phyloP scores from a whole-genome alignment of 352 stramenopile genomes.

The Globisporangium middletonii region DNA sequence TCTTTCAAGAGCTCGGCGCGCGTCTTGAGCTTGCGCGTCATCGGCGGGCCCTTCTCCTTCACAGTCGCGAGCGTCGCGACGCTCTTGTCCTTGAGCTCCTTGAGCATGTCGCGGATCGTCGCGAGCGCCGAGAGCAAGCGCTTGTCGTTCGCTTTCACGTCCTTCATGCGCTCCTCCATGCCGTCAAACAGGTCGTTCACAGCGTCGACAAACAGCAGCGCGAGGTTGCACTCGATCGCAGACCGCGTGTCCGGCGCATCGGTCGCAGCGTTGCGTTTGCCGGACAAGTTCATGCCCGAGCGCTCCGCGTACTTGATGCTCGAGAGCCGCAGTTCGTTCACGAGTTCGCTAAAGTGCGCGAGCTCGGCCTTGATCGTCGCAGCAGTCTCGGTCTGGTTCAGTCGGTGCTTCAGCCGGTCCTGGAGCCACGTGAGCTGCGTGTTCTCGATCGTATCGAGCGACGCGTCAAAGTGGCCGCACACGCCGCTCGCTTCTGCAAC shows the following conservation, averaged over 20 bases:
- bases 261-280: conserved; percentile 62
- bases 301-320: conserved; percentile 80
- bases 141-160: conserved; percentile 81
- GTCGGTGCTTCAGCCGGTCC: conserved; percentile 56
- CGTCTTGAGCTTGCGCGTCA: conserved; percentile 58
- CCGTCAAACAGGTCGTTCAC: conserved; percentile 70
- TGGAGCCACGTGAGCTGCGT: conserved; percentile 77
- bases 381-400: conserved; percentile 67
- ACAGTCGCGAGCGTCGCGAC: conserved; percentile 39
- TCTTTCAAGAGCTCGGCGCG: conserved; percentile 78
- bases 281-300: conserved; percentile 83
- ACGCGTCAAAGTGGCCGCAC: conserved; percentile 70
- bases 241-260: conserved; percentile 73
- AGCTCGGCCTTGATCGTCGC: conserved; percentile 86
- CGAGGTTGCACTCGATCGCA: conserved; percentile 62
- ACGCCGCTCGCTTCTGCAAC: conserved; percentile 78
- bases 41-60: conserved; percentile 59
- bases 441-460: conserved; percentile 66
- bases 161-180: conserved; percentile 79
- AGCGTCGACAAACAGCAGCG: conserved; percentile 53
- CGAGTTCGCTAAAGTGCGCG: conserved; percentile 69
- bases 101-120: conserved; percentile 47
- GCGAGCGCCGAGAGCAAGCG: conserved; percentile 64
- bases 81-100: conserved; percentile 65
- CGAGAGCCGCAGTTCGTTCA: conserved; percentile 75